These are phyloP conservation scores for Penicillium digitatum DNA, from an alignment of 2,329 filamentous ascomycete species.

Conservation along the genomic window DNA sequence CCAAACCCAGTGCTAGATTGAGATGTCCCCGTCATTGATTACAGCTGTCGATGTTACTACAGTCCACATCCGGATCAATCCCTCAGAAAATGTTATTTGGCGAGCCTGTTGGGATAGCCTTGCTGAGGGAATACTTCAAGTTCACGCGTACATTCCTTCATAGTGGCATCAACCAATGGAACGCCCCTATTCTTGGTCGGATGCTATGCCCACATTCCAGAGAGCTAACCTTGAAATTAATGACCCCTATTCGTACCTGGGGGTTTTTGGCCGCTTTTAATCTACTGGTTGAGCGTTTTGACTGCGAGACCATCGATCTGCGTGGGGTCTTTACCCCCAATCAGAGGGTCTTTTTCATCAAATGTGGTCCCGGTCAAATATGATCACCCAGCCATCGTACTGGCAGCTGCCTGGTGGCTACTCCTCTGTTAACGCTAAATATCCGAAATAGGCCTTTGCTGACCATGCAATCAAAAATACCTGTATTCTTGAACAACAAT, in stretches of 20 bases:
- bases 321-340: background rate
- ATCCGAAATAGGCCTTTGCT: background rate
- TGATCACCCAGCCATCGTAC: background rate
- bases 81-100: background rate
- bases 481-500: background rate
- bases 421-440: background rate
- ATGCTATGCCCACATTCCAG: constrained; percentile 6
- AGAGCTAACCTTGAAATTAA: background rate
- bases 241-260: background rate
- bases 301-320: background rate
- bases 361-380: background rate
- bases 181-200: background rate
- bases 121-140: background rate
- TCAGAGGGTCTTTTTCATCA: background rate
- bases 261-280: background rate
- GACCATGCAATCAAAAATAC: background rate
- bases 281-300: background rate
- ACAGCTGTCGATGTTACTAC: background rate
- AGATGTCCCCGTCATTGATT: constrained; percentile 15
- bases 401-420: background rate
- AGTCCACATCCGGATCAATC: background rate
- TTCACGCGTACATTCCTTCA: constrained; percentile 3
- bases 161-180: background rate
- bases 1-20: background rate
- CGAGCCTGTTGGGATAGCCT: background rate